phyloP scores from a whole-genome alignment of 2,329 filamentous ascomycete genomes.

The Cytospora mali region DNA sequence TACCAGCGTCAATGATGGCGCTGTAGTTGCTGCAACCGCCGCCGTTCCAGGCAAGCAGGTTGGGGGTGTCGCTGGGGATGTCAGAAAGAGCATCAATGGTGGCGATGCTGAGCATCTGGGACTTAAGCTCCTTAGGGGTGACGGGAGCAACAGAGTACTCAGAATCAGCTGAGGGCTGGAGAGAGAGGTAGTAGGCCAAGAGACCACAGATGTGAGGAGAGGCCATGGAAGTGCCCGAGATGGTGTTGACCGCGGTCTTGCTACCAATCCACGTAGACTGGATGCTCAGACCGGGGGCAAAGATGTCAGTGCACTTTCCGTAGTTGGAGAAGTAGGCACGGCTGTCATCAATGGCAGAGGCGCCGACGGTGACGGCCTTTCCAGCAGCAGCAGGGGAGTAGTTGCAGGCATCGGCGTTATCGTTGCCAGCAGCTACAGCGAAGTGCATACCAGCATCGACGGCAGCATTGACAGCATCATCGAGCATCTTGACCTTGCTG shows the following conservation, averaged over 20 bases:
- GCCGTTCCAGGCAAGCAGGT: slow-evolving; percentile 98
- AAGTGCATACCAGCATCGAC: slow-evolving; percentile 94
- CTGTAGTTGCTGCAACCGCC: slow-evolving; percentile 92
- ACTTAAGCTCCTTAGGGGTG: slow-evolving; percentile 93
- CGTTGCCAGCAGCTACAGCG: slow-evolving; percentile 96
- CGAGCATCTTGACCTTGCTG: slow-evolving; percentile 91
- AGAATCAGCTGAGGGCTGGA: slow-evolving; percentile 87
- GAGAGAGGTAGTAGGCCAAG: slow-evolving; percentile 95
- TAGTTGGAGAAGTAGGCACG: slow-evolving; percentile 99
- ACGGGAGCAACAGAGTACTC: slow-evolving; percentile 88
- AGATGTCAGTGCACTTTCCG: slow-evolving; percentile 99
- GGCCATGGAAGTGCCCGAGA: slow-evolving; percentile 99
- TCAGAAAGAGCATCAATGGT: slow-evolving; percentile 78
- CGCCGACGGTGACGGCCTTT: slow-evolving; percentile 94
- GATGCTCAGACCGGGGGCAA: slow-evolving; percentile 95
- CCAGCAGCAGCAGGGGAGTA: slow-evolving; percentile 94
- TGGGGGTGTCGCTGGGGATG: slow-evolving; percentile 83
- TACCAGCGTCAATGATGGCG: slow-evolving; percentile 74
- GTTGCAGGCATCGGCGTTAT: slow-evolving; percentile 98
- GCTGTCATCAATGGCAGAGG: slow-evolving; percentile 88
- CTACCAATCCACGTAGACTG: slow-evolving; percentile 98
- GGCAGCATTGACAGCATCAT: slow-evolving; percentile 90
- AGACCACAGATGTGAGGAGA: slow-evolving; percentile 97
- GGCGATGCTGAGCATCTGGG: slow-evolving; percentile 78
- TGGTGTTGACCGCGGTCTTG: slow-evolving; percentile 96